Evolutionary conservation across 2,329 filamentous ascomycete genomes (phyloP).

Genomic region (Penicillium nordicum): DNA sequence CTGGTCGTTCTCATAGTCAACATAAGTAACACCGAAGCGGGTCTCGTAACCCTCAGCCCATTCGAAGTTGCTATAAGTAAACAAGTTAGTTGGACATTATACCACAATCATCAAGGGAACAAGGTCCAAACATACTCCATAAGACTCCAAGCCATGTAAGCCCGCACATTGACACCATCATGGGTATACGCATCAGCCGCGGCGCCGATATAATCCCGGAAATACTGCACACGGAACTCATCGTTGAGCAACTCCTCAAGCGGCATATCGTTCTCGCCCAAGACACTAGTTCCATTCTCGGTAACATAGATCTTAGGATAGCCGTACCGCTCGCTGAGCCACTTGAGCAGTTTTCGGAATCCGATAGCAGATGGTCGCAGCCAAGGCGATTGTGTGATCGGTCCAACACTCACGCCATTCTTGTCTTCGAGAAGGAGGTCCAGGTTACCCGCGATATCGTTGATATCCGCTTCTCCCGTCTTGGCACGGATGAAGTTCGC

Average conservation of each 20-base stretch:
- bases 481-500: conserved; percentile 80
- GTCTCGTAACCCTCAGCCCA: conserved; percentile 92
- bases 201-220: conserved; percentile 70
- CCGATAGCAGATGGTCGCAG: conserved; percentile 70
- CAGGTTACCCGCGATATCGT: conserved; percentile 73
- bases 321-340: conserved; percentile 73
- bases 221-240: conserved; percentile 78
- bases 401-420: conserved; percentile 68
- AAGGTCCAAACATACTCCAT: conserved; percentile 58
- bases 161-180: conserved; percentile 74
- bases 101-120: not conserved
- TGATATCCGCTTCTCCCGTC: conserved; percentile 55
- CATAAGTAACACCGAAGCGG: conserved; percentile 77
- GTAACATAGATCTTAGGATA: conserved; percentile 80
- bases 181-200: conserved; percentile 68
- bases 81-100: conserved; percentile 5
- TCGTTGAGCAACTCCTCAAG: conserved; percentile 71
- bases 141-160: conserved; percentile 83
- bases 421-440: conserved; percentile 70
- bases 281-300: conserved; percentile 81
- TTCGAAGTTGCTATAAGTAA: conserved; percentile 65
- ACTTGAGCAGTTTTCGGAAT: conserved; percentile 72
- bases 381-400: conserved; percentile 80
- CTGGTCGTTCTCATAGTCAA: conserved; percentile 77
- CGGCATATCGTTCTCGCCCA: conserved; percentile 74